A percentile compares a stretch with the other conserved stretches of the same genome.
Conservation (phyloP, 1,284 basidiomycete genomes). For the Boletus holoroseus region DNA sequence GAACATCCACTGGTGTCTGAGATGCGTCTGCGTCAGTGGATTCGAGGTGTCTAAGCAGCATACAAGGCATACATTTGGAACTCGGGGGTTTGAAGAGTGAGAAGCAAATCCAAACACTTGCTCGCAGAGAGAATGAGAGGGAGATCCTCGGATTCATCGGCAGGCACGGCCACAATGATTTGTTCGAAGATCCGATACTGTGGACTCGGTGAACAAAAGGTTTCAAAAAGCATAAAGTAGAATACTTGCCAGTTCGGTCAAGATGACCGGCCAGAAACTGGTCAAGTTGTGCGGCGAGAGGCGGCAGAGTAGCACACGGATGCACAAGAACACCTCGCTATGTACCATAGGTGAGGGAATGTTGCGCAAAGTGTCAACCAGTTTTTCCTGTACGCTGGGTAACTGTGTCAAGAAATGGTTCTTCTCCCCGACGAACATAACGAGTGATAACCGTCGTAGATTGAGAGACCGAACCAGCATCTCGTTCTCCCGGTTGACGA, state of each 20-base stretch:
- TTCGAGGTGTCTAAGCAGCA: neutral
- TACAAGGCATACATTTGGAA: conserved; percentile 80
- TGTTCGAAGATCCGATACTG: conserved; percentile 77
- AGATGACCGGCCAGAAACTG: conserved; percentile 94
- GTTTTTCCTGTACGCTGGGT: conserved; percentile 91
- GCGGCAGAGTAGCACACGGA: conserved; percentile 89
- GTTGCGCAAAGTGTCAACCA: conserved; percentile 88
- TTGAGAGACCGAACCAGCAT: conserved; percentile 85
- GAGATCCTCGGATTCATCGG: conserved; percentile 80
- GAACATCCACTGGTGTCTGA: conserved; percentile 97
- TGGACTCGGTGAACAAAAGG: conserved; percentile 13
- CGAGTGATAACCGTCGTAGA: conserved; percentile 82
- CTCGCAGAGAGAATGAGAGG: conserved; percentile 81
- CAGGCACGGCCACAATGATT: conserved; percentile 53
- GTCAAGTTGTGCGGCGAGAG: conserved; percentile 87
- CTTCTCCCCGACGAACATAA: conserved; percentile 79
- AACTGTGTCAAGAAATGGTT: conserved; percentile 89
- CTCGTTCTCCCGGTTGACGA: conserved; percentile 93
- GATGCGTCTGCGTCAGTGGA: conserved; percentile 10
- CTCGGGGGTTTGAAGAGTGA: conserved; percentile 92
- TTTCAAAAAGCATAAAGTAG: neutral
- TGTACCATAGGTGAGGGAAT: conserved; percentile 81
- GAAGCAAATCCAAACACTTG: conserved; percentile 89
- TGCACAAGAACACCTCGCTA: conserved; percentile 91
- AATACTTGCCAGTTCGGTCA: conserved; percentile 78